Conservation (phyloP, 352 stramenopile genomes). For the Pythium guiyangense region DNA sequence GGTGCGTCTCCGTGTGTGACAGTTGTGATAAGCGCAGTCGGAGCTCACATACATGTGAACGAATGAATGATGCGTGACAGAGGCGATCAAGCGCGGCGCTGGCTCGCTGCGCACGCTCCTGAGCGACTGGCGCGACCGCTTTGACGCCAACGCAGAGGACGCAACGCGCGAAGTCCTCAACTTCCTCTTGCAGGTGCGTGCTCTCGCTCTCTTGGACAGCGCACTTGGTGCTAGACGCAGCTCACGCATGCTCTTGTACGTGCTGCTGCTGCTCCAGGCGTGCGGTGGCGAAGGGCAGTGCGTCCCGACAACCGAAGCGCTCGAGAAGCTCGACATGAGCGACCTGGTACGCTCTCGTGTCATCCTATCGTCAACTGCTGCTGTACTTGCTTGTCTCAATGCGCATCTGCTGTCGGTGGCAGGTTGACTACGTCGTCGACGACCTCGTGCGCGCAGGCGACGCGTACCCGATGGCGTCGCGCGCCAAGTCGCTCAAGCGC, state of each 20-base stretch:
- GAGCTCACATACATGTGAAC: neutral
- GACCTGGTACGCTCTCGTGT: constrained; percentile 29
- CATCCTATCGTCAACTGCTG: no score
- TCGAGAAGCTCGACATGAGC: constrained; percentile 72
- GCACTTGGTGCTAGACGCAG: neutral
- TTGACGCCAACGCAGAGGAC: constrained; percentile 47
- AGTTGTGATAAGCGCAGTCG: no score
- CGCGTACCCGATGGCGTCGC: constrained; percentile 65
- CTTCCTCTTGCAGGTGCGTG: constrained; percentile 52
- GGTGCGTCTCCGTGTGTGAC: constrained; percentile 1
- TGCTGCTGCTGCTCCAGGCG: constrained; percentile 16
- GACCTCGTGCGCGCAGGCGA: constrained; percentile 58
- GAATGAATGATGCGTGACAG: constrained; percentile 17
- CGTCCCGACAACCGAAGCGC: constrained; percentile 38
- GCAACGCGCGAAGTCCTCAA: constrained; percentile 72
- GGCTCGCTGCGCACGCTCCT: constrained; percentile 45
- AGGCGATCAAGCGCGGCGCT: constrained; percentile 52
- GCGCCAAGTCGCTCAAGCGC: constrained; percentile 47
- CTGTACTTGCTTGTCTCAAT: no score
- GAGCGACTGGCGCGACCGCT: constrained; percentile 65
- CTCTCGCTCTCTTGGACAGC: neutral
- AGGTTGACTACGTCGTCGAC: constrained; percentile 52
- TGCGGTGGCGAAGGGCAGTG: constrained; percentile 53
- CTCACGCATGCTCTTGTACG: neutral
- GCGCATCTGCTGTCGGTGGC: neutral